Base-by-base conservation (phyloP, 2,329 filamentous ascomycete genomes). In the Aschersonia sp. region DNA sequence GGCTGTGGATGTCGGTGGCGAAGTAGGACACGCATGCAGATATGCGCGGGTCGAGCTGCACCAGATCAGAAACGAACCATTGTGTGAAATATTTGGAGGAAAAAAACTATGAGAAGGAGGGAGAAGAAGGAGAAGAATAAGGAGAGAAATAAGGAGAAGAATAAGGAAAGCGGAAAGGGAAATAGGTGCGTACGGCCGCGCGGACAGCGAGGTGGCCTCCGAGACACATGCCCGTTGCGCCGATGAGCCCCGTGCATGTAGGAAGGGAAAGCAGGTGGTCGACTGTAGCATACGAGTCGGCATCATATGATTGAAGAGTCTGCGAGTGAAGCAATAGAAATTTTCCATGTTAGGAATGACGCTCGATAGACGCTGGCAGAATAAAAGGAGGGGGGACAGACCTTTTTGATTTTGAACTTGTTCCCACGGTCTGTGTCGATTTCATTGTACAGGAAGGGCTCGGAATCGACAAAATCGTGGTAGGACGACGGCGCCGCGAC, bases 401-500 rank as follows among this genome's bases (percentile, higher is more conserved):
- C 83, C 73, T 94, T 94, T 54, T 76, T 73, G 51, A 92, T 73
- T 63, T 96, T 96, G 76, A 79, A 94, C 51, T 79, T 75, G 62
- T 96, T 97, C 30, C 90, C 89, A 42, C 78, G 72, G 62, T 95
- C 87, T 0, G 90, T 97, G 46, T 92, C 89, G 2, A 85, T 83
- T 0, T 74, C 87, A 60, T 96, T 86, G 63, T 96, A 96, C 45
- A 85, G 78, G 41, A 96, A 71, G 9, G 89, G 71, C 58, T 90
- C 86, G 0, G 88, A 86, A 5, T 85, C 85, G 1, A 81, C 87
- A 67, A 96, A 96, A 65, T 96, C 89, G 62, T 96, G 89, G 66
- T 95, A 96, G 33, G 83, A 89, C 37, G 85, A 92, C 0, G 88
- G 87, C 0, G 88, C 88, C 8, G 85, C 89, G 54, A 90, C 88